Evolutionary conservation across 805 yeast species (phyloP), one percentile per base, ranked within the genome.

Genomic region (Kuraishia capsulata): DNA sequence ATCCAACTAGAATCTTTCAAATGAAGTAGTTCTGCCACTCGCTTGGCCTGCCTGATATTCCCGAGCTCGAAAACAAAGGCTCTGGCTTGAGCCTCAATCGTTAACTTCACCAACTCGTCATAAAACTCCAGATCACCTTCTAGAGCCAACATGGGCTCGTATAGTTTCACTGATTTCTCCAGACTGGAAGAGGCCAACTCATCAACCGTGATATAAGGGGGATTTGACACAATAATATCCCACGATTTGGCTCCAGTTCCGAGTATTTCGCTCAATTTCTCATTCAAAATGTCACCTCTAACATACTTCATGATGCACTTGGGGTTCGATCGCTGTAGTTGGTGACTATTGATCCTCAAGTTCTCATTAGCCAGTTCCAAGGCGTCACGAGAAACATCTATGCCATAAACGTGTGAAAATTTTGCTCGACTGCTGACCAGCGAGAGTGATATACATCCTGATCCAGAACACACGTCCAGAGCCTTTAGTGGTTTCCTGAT

Each of bases 11-110:
- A 43, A 6, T 31, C 32, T 4, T 38, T 24, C 31, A 38, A 33
- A 38, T 37, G 40, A 4, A 44, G 45, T 8, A 26, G 38, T 8
- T 10, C 16, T 11, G 25, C 16, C 21, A 4, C 18, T 4, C 11
- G 36, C 2, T 58, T 49, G 1, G 71, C 79, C 53, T 89, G 97
- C 3, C 54, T 50, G 23, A 46, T 41, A 40, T 73, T 68, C 0
- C 96, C 96, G 4, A 89, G 56, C 53, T 89, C 97, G 53, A 85
- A 83, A 0, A 87, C 74, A 48, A 87, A 80, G 1, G 71, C 82
- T 4, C 60, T 41, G 3, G 84, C 73, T 0, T 59, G 43, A 3
- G 65, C 46, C 1, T 61, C 63, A 0, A 52, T 16, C 1, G 73
- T 58, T 42, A 82, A 62, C 2, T 57, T 45, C 1, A 79, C 50